phyloP scores from a whole-genome alignment of 768 basidiomycete genomes.

The Tricholoma flavovirens region DNA sequence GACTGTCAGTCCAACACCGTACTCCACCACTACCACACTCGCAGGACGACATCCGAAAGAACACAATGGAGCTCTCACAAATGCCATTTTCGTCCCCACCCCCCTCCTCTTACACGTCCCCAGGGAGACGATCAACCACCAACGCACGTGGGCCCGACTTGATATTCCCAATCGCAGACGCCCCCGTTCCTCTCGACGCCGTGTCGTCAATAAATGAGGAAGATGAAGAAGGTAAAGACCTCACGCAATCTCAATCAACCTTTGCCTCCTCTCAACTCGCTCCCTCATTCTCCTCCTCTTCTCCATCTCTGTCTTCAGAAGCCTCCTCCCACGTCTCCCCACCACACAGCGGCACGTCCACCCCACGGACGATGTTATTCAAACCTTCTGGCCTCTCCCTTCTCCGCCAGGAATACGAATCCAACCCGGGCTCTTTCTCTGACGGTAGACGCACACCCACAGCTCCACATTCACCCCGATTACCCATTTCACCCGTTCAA shows the following conservation, averaged over 20 bases:
- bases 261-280: constrained; percentile 8
- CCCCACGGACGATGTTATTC: constrained; percentile 12
- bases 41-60: constrained; percentile 58
- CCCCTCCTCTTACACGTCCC: constrained; percentile 7
- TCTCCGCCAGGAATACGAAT: constrained; percentile 22
- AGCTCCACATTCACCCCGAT: neutral
- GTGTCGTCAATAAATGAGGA: constrained; percentile 1
- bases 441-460: constrained; percentile 14
- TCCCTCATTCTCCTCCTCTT: constrained; percentile 8
- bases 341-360: constrained; percentile 11
- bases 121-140: neutral
- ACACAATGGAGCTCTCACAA: constrained; percentile 60
- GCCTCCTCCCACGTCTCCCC: constrained; percentile 10
- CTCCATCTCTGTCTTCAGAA: constrained; percentile 2
- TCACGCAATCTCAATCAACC: constrained; percentile 11
- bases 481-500: neutral
- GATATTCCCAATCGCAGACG: constrained; percentile 30
- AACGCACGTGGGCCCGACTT: constrained; percentile 9
- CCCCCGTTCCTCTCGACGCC: neutral
- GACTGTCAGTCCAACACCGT: constrained; percentile 6
- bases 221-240: constrained; percentile 1
- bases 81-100: constrained; percentile 33
- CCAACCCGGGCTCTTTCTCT: constrained; percentile 1
- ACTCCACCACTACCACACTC: constrained; percentile 38
- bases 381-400: constrained; percentile 36